Evolutionary conservation across 495 filamentous ascomycete genomes (phyloP).

Genomic region (Penicillium salamii): DNA sequence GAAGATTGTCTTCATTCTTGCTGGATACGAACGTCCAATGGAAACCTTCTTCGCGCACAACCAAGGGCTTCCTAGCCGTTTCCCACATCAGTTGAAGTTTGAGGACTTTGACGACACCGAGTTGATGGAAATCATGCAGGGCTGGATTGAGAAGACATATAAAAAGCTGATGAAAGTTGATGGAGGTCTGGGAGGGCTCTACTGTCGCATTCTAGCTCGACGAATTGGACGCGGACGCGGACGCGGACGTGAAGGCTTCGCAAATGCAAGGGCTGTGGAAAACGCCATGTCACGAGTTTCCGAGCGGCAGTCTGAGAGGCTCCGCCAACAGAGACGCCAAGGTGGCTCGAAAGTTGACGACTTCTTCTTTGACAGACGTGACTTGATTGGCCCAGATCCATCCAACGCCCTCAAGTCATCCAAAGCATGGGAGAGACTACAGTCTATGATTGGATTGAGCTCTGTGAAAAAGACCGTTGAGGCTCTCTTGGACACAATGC

Average conservation of each 20-base stretch:
- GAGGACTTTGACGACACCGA: slow-evolving; percentile 68
- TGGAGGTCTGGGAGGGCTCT: slow-evolving; percentile 58
- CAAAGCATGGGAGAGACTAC: slow-evolving; percentile 57
- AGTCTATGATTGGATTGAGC: slow-evolving; percentile 57
- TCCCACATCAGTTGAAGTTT: slow-evolving; percentile 65
- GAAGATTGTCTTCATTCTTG: slow-evolving; percentile 73
- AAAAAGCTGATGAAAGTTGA: slow-evolving; percentile 56
- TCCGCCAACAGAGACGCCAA: slow-evolving; percentile 39
- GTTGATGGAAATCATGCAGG: slow-evolving; percentile 53
- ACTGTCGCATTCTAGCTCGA: slow-evolving; percentile 59
- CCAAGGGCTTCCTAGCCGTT: slow-evolving; percentile 67
- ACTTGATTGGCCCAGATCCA: slow-evolving; percentile 68
- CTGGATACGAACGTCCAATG: slow-evolving; percentile 77
- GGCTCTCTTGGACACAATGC: slow-evolving; percentile 55
- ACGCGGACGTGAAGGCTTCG: slow-evolving; percentile 66
- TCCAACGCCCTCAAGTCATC: slow-evolving; percentile 45
- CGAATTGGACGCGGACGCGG: slow-evolving; percentile 53
- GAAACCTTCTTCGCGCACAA: slow-evolving; percentile 78
- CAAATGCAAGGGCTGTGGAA: slow-evolving; percentile 67
- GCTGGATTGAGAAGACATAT: slow-evolving; percentile 49
- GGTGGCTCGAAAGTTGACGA: slow-evolving; percentile 37
- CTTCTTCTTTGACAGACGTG: slow-evolving; percentile 53
- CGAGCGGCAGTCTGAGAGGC: slow-evolving; percentile 56
- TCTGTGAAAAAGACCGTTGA: slow-evolving; percentile 61
- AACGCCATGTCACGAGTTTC: slow-evolving; percentile 55